phyloP scores from a whole-genome alignment of 495 filamentous ascomycete genomes.

The Saxophila tyrrhenica region DNA sequence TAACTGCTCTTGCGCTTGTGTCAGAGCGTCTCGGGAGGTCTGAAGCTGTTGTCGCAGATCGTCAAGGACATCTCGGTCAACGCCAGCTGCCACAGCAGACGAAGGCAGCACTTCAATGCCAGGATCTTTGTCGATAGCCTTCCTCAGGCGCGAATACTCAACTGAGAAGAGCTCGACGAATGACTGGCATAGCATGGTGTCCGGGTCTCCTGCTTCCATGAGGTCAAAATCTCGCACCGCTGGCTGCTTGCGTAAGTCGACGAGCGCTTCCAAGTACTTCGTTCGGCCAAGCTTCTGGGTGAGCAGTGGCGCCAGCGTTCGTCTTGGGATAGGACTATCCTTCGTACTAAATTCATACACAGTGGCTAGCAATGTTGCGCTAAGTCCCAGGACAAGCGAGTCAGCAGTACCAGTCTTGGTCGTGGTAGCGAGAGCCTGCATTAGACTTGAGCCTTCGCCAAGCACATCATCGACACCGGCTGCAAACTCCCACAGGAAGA shows the following conservation, averaged over 20 bases:
- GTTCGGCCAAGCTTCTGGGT: conserved; percentile 71
- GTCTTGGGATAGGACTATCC: conserved; percentile 80
- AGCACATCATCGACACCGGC: conserved; percentile 89
- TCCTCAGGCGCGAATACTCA: conserved; percentile 74
- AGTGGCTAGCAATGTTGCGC: conserved; percentile 71
- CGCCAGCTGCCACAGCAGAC: conserved; percentile 28
- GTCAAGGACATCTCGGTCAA: conserved; percentile 48
- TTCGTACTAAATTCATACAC: conserved; percentile 97
- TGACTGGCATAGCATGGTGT: conserved; percentile 57
- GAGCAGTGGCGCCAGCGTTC: conserved; percentile 70
- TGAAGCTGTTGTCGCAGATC: conserved; percentile 66
- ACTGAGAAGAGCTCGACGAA: conserved; percentile 96
- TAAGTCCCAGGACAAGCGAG: conserved; percentile 68
- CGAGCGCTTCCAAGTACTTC: conserved; percentile 77
- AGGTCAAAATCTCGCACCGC: conserved; percentile 87
- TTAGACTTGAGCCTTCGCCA: conserved; percentile 79
- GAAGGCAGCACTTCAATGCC: conserved; percentile 63
- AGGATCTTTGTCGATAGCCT: conserved; percentile 86
- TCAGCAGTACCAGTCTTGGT: conserved; percentile 50
- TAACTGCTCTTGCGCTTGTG: conserved; percentile 55
- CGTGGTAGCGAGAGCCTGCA: conserved; percentile 37
- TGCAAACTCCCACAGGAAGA: conserved; percentile 87
- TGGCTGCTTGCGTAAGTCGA: conserved; percentile 65
- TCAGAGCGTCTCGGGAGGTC: conserved; percentile 55
- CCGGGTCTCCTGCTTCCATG: conserved; percentile 25